These are phyloP conservation scores for Avicennia marina DNA, from an alignment of 257 asterid genomes.

Conservation along the genomic window DNA sequence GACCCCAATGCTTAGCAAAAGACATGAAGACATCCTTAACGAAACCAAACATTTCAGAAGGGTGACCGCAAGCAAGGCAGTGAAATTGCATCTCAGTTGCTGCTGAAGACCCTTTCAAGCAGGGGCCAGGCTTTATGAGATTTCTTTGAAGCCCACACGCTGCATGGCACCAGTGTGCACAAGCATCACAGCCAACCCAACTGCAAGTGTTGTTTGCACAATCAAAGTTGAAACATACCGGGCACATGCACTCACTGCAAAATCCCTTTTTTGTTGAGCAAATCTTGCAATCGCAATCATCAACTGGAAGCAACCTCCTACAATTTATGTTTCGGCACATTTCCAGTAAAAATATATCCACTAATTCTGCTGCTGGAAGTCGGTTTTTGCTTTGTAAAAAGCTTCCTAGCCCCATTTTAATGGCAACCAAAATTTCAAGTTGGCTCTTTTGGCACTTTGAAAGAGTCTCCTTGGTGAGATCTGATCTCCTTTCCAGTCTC, in stretches of 20 bases:
- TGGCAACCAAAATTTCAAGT: slow-evolving; percentile 68
- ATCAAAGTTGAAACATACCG: slow-evolving; percentile 80
- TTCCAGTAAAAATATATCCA: slow-evolving; percentile 71
- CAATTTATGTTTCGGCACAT: slow-evolving; percentile 76
- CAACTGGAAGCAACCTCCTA: slow-evolving; percentile 68
- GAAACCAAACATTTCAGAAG: slow-evolving; percentile 92
- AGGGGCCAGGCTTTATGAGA: slow-evolving; percentile 69
- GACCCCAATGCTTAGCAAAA: slow-evolving; percentile 67
- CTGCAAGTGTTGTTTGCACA: slow-evolving; percentile 80
- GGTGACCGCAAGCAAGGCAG: slow-evolving; percentile 78
- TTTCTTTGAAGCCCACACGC: slow-evolving; percentile 68
- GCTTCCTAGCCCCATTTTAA: slow-evolving; percentile 61
- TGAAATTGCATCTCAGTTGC: slow-evolving; percentile 81
- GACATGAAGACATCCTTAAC: slow-evolving; percentile 68
- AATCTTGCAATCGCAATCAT: slow-evolving; percentile 81
- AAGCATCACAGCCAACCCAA: slow-evolving; percentile 94
- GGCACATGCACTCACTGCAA: slow-evolving; percentile 95
- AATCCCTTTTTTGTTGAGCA: slow-evolving; percentile 79
- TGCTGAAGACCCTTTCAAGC: slow-evolving; percentile 57
- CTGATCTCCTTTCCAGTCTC: slow-evolving; percentile 74
- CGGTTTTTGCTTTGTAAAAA: slow-evolving; percentile 41
- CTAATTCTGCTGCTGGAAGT: slow-evolving; percentile 49
- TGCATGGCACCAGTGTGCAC: slow-evolving; percentile 94
- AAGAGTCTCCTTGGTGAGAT: slow-evolving; percentile 67
- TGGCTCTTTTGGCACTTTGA: slow-evolving; percentile 69